A percentile compares a stretch with the other conserved stretches of the same genome.
phyloP scores from a whole-genome alignment of 768 basidiomycete genomes.

The Suillus subaureus region DNA sequence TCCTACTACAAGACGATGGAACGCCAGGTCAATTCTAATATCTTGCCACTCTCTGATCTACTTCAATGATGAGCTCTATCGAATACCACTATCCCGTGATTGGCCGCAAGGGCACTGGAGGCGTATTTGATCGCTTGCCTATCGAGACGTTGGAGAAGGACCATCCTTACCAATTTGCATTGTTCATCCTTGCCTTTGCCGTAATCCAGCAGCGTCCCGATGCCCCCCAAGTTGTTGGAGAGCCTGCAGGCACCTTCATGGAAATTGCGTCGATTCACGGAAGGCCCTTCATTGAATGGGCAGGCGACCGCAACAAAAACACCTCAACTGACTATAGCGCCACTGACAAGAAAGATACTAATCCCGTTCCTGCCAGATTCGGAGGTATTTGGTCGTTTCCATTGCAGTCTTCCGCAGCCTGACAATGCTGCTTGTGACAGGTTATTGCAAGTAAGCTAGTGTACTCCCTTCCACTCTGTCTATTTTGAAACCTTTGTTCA shows the following conservation, averaged over 20 bases:
- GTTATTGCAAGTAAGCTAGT: slow-evolving; percentile 29
- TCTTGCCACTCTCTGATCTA: neutral
- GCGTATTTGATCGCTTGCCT: slow-evolving; percentile 24
- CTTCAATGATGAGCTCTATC: neutral
- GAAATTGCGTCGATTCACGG: slow-evolving; percentile 27
- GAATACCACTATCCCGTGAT: slow-evolving; percentile 23
- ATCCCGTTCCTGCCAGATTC: slow-evolving; percentile 27
- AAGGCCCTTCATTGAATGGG: slow-evolving; percentile 26
- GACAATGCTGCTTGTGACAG: slow-evolving; percentile 10
- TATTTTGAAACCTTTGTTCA: slow-evolving; percentile 7
- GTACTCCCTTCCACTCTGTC: no score
- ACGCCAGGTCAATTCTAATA: neutral
- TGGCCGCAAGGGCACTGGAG: slow-evolving; percentile 19
- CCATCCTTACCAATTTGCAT: slow-evolving; percentile 28
- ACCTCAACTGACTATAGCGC: slow-evolving; percentile 18
- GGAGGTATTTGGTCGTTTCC: slow-evolving; percentile 20
- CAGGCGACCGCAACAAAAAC: slow-evolving; percentile 24
- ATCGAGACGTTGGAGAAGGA: slow-evolving; percentile 22
- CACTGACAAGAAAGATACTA: slow-evolving; percentile 25
- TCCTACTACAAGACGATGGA: neutral
- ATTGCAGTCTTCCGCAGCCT: neutral
- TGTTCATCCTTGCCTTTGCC: slow-evolving; percentile 28
- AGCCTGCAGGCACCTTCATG: slow-evolving; percentile 18
- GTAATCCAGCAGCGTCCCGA: slow-evolving; percentile 14
- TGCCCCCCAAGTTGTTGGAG: neutral